Base-by-base conservation (phyloP, 129 eudicot genomes). In the Pittosporum tobira region DNA sequence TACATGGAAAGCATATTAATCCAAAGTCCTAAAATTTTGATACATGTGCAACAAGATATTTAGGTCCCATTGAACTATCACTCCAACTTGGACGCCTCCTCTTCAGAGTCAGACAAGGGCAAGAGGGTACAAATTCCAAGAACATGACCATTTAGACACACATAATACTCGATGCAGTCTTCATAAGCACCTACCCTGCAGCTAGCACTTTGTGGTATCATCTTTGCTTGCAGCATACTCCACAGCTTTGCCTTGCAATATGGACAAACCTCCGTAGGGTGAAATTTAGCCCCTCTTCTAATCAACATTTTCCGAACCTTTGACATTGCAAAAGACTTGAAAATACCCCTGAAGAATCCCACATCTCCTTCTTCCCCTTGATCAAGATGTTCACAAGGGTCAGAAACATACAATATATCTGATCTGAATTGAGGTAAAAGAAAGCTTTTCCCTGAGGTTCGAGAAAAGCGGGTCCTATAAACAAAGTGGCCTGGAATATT, bases 301-400 rank as follows among this genome's bases (percentile, higher is more conserved):
- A 85, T 85, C 52, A 89, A 80, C 93, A 85, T 76, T 70, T 89
- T 89, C 48, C 97, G 84, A 26, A 82, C 95, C 64, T 81, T 89
- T 31, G 97, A 85, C 45, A 68, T 73, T 3, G 84, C 77, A 79
- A 89, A 89, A 31, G 97, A 89, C 69, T 89, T 89, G 57, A 89
- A 89, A 16, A 89, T 77, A 29, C 95, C 97, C 20, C 93, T 74
- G 46, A 89, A 89, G 59, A 89, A 89, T 42, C 95, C 97, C 53
- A 85, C 71, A 59, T 89, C 97, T 52, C 97, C 97, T 5, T 90
- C 97, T 53, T 90, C 98, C 29, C 95, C 95, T 74, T 90, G 95
- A 68, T 90, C 98, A 27, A 90, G 80, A 76, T 90, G 98, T 73
- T 90, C 98, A 59, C 98, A 90, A 22, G 98, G 98, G 68, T 90